A percentile compares a stretch with the other conserved stretches of the same genome.
Evolutionary conservation across 805 yeast species (phyloP).

Genomic region (Tetrapisispora phaffii): DNA sequence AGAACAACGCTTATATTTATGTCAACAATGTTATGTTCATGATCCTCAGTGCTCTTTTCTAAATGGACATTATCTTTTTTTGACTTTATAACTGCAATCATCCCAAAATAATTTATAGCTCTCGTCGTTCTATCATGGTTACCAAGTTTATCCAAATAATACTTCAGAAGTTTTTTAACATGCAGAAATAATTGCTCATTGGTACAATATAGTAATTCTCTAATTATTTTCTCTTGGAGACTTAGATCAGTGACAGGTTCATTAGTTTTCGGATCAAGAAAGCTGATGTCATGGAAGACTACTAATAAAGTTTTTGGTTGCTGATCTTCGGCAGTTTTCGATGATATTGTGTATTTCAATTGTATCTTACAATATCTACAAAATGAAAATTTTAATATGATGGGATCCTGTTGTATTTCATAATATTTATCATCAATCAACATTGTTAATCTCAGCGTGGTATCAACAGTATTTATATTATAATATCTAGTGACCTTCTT

Average conservation of each 20-base stretch:
- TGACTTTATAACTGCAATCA: conserved; percentile 36
- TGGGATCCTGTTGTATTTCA: conserved; percentile 43
- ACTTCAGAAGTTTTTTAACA: conserved; percentile 11
- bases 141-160: conserved; percentile 29
- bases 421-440: conserved; percentile 46
- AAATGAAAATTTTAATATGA: conserved; percentile 38
- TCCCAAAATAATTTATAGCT: conserved; percentile 57
- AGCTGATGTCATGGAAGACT: conserved; percentile 18
- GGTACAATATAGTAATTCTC: conserved; percentile 3
- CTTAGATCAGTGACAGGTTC: conserved; percentile 1
- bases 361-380: conserved; percentile 33
- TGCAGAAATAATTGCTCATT: conserved; percentile 7
- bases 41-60: background rate
- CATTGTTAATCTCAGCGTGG: conserved; percentile 41
- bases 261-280: conserved; percentile 6
- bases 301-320: conserved; percentile 8
- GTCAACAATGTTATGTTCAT: background rate
- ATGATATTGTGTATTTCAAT: conserved; percentile 19
- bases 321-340: background rate
- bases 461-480: conserved; percentile 12
- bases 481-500: conserved; percentile 3
- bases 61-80: background rate
- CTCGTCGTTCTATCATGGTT: conserved; percentile 35
- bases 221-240: conserved; percentile 8
- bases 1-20: background rate